phyloP scores from a whole-genome alignment of 768 basidiomycete genomes.

The Gloeostereum incarnatum region DNA sequence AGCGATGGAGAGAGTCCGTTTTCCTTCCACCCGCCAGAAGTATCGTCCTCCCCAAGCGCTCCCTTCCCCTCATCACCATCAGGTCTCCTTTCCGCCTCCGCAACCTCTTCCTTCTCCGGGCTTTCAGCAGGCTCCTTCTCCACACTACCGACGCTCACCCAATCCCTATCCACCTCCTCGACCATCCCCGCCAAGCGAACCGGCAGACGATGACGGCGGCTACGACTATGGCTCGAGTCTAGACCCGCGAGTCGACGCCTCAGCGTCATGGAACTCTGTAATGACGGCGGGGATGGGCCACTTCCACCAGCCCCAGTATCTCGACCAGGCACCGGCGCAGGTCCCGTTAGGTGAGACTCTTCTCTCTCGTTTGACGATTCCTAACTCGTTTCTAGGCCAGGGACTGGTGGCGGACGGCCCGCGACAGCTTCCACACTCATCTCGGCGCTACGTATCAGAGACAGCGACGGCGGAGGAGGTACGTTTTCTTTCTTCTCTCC shows the following conservation, averaged over 20 bases:
- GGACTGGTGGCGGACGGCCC: too few relatives aligned
- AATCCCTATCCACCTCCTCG: constrained; percentile 35
- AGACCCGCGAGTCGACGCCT: constrained; percentile 73
- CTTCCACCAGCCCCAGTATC: constrained; percentile 30
- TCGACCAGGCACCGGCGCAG: constrained; percentile 21
- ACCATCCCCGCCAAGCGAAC: constrained; percentile 39
- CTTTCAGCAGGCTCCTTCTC: constrained; percentile 9
- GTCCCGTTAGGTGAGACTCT: too few relatives aligned
- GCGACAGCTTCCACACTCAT: too few relatives aligned
- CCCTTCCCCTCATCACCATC: constrained; percentile 14
- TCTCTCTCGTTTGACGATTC: too few relatives aligned
- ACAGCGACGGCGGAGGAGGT: too few relatives aligned
- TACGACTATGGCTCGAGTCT: constrained; percentile 70
- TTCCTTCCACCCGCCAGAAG: constrained; percentile 40
- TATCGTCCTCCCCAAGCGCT: too few relatives aligned
- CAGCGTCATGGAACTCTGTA: constrained; percentile 85
- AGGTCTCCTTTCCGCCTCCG: constrained; percentile 1
- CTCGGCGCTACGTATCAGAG: too few relatives aligned
- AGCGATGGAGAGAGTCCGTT: constrained; percentile 57
- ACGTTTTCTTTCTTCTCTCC: too few relatives aligned
- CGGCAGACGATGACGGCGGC: constrained; percentile 20
- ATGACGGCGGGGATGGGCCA: constrained; percentile 45
- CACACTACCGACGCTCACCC: neutral
- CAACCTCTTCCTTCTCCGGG: too few relatives aligned
- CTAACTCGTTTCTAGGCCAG: too few relatives aligned